These are phyloP conservation scores for Prunus davidiana DNA, from an alignment of 306 rosid species.

Conservation along the genomic window DNA sequence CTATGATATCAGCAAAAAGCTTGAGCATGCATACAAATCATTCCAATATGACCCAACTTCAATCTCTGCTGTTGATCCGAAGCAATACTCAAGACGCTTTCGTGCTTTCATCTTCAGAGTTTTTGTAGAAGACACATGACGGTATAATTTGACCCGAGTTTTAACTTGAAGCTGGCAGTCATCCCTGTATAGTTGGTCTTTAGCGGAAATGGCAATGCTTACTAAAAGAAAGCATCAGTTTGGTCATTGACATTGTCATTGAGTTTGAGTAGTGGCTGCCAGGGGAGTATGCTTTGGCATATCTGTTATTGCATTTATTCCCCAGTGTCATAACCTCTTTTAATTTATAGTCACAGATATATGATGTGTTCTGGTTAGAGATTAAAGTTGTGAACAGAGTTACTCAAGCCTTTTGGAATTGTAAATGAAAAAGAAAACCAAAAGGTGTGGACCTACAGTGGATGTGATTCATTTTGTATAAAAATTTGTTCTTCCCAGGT, in stretches of 20 bases:
- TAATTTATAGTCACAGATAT: slow-evolving; percentile 32
- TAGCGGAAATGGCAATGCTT: slow-evolving; percentile 29
- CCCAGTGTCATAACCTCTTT: slow-evolving; percentile 8
- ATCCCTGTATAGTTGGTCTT: slow-evolving; percentile 37
- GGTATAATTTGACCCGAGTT: slow-evolving; percentile 30
- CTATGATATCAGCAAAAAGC: slow-evolving; percentile 91
- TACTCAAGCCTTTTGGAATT: slow-evolving; percentile 30
- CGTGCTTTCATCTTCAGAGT: slow-evolving; percentile 92
- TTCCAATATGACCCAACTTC: slow-evolving; percentile 77
- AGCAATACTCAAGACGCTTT: slow-evolving; percentile 84
- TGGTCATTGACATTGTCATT: slow-evolving; percentile 27
- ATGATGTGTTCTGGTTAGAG: slow-evolving; percentile 30
- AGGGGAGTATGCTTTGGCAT: slow-evolving; percentile 23
- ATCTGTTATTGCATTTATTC: slow-evolving; percentile 19
- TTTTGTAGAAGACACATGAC: slow-evolving; percentile 79
- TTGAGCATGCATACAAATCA: slow-evolving; percentile 96
- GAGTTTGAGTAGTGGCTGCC: slow-evolving; percentile 39
- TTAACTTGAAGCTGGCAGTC: slow-evolving; percentile 33
- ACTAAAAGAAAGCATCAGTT: slow-evolving; percentile 18
- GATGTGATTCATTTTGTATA: slow-evolving; percentile 27
- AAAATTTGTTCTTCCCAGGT: slow-evolving; percentile 6
- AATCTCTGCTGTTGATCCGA: slow-evolving; percentile 97
- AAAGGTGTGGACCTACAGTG: slow-evolving; percentile 11
- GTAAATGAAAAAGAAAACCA: slow-evolving; percentile 43
- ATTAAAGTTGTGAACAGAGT: slow-evolving; percentile 27